Evolutionary conservation across 2,329 filamentous ascomycete species (phyloP), one percentile per base, ranked within the genome.

Genomic region (Phyllosticta paracitricarpa): DNA sequence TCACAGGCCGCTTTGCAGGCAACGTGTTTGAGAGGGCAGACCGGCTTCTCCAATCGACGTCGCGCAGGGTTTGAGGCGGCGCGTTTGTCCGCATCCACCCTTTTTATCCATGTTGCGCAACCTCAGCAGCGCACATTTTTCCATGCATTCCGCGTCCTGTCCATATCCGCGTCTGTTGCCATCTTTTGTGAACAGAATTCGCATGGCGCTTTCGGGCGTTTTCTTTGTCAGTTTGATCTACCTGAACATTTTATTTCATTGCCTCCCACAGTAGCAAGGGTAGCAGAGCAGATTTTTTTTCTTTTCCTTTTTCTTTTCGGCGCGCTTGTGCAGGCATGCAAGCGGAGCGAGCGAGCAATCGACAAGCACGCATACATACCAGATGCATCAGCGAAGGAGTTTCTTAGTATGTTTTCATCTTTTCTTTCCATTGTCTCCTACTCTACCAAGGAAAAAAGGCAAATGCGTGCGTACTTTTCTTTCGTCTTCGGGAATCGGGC

Each of bases 1-100:
- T 71, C 52, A 64, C 64, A 6, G 64, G 64, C 22, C 58, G 55
- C 24, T 64, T 65, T 58, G 57, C 64, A 28, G 62, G 64, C 53
- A 71, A 72, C 28, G 70, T 73, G 25, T 73, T 73, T 54, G 72
- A 73, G 63, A 67, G 71, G 51, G 71, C 71, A 24, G 72, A 74
- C 59, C 65, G 70, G 19, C 63, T 72, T 35, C 64, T 73, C 19
- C 70, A 66, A 40, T 66, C 70, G 51, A 70, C 71, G 2, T 59
- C 57, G 24, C 58, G 61, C 12, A 48, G 40, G 40, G 40, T 48
- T 17, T 48, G 40, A 48, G 17, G 17, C 9, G 3, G 28, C 26
- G 28, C 28, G 28, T 30, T 30, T 30, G 40, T 5, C 40, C 7
- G n/a, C 40, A 17, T n/a, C 17, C 17, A 40, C 17, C 17, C 40